phyloP scores from a whole-genome alignment of 306 rosid species.

The Vachellia collinsii region DNA sequence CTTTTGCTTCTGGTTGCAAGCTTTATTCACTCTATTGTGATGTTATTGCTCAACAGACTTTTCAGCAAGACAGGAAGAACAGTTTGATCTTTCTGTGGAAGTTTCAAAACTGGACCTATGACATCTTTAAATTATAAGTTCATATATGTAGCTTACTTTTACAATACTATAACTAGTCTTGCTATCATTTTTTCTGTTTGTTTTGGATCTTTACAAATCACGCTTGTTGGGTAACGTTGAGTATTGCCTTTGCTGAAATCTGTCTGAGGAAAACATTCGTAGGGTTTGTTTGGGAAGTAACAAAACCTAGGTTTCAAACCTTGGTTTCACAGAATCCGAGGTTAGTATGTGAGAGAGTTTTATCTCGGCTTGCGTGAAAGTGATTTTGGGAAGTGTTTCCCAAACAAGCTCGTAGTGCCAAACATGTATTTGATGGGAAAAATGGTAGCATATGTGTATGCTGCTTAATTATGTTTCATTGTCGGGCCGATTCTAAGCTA shows the following conservation, averaged over 20 bases:
- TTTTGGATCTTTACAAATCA: neutral
- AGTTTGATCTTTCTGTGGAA: neutral
- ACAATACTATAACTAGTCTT: neutral
- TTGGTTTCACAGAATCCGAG: no score
- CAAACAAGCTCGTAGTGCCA: neutral
- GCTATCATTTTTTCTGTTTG: neutral
- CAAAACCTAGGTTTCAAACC: no score
- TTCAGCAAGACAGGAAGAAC: neutral
- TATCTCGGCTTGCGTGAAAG: no score
- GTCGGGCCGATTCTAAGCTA: neutral
- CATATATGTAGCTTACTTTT: conserved; percentile 6
- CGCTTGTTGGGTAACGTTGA: neutral
- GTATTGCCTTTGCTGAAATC: neutral
- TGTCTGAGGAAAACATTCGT: neutral
- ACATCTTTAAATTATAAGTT: neutral
- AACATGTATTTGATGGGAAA: neutral
- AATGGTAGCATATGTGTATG: conserved; percentile 8
- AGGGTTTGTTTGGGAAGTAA: no score
- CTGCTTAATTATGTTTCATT: neutral
- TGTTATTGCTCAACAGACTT: neutral
- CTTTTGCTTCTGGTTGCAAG: neutral
- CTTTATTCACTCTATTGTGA: neutral
- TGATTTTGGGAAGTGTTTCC: no score
- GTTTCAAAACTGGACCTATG: neutral
- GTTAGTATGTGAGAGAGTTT: no score